Evolutionary conservation across 1,284 basidiomycete species (phyloP), one percentile per base, ranked within the genome.

Genomic region (Ceratobasidium sp.): DNA sequence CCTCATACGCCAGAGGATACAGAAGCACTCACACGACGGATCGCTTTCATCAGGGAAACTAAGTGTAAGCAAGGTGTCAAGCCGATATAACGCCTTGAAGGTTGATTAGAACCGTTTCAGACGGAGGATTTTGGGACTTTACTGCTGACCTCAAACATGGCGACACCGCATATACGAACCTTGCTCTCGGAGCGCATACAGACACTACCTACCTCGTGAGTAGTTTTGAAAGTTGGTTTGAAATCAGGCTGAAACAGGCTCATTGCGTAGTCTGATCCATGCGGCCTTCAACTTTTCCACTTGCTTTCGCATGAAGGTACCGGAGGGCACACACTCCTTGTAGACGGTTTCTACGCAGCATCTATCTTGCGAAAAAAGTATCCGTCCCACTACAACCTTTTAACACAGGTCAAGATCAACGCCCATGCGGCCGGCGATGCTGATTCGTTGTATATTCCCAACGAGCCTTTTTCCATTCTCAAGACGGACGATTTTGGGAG

Each of bases 41-140:
- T 99, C 81, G 93, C 92, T 0, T 95, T 95, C 83, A 97, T 99
- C 78, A 91, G 97, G 63, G 93, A 97, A 84, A 98, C 97, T 0
- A 97, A 98, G 83, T 99, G 97, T 93, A 83, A 80, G 89, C 12
- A 40, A 49, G 39, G 23, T 58, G 46, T 51, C 61, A 20, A 10
- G 13, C n/a, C 18, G 49, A 6, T 28, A 3, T 42, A 15, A 18
- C 40, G n/a, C 26, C 28, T 61, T 46, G 5, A 40, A n/a, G 2
- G 1, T n/a, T 15, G 20, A n/a, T 55, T 51, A 77, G 51, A 10
- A 40, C 42, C 15, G 13, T 12, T 39, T 40, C 33, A 96, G 95
- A 97, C 82, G 96, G 95, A 46, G 92, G 92, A 68, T 97, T 99
- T 85, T 99, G 97, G 97, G 96, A 98, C 83, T 98, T 99, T 83